phyloP scores from a whole-genome alignment of 108 stramenopile species.

The Ochromonas danica region DNA sequence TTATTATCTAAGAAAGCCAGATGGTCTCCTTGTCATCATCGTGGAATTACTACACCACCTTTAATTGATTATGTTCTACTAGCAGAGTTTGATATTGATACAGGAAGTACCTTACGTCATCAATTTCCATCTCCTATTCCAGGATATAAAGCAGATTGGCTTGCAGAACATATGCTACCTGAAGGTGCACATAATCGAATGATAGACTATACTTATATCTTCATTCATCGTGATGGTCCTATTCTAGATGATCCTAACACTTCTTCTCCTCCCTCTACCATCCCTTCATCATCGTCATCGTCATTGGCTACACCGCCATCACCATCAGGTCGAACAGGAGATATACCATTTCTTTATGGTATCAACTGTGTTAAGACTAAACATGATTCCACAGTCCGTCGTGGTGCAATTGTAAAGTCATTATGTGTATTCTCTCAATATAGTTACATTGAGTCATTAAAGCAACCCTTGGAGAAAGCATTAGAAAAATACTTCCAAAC shows the following conservation, averaged over 20 bases:
- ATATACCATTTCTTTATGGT: conserved; percentile 46
- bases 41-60: too few relatives aligned
- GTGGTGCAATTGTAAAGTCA: conserved; percentile 54
- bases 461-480: conserved; percentile 41
- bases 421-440: conserved; percentile 49
- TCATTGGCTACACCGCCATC: neutral
- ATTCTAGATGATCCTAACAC: conserved; percentile 42
- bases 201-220: conserved; percentile 46
- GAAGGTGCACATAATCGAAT: conserved; percentile 54
- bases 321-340: neutral
- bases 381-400: conserved; percentile 42
- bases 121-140: conserved; percentile 48
- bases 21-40: too few relatives aligned
- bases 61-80: conserved; percentile 49
- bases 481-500: conserved; percentile 49
- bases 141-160: conserved; percentile 47
- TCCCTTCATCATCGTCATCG: neutral
- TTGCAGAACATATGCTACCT: conserved; percentile 57
- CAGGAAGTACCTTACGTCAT: conserved; percentile 52
- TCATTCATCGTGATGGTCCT: conserved; percentile 41
- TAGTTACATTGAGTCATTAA: conserved; percentile 46
- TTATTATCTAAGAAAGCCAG: too few relatives aligned
- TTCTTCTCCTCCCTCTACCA: neutral
- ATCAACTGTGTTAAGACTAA: conserved; percentile 46
- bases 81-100: conserved; percentile 57